A percentile compares a stretch with the other conserved stretches of the same genome.
phyloP scores from a whole-genome alignment of 441 rosid genomes.

The Erodium texanum region DNA sequence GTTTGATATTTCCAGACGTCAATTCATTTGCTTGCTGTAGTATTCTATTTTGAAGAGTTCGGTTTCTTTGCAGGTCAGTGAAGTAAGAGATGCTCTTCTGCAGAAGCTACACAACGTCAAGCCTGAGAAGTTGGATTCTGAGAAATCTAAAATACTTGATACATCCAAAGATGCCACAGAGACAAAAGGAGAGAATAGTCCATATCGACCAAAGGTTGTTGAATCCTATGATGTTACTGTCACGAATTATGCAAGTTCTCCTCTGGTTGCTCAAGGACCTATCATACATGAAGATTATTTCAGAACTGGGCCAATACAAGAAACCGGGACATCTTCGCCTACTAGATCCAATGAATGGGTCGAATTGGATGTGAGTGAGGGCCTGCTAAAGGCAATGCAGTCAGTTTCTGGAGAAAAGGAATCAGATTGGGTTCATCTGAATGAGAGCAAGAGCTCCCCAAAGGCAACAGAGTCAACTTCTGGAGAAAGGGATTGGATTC shows the following conservation, averaged over 20 bases:
- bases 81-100: conserved; percentile 44
- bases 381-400: conserved; percentile 25
- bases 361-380: conserved; percentile 29
- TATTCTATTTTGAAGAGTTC: not conserved
- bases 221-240: not conserved
- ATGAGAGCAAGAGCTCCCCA: too few species aligned
- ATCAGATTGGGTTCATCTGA: not conserved
- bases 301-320: conserved; percentile 20
- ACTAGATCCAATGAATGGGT: conserved; percentile 58
- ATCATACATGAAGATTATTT: conserved; percentile 31
- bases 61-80: conserved; percentile 35
- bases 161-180: conserved; percentile 19
- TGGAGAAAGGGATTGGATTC: not conserved
- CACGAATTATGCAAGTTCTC: conserved; percentile 21
- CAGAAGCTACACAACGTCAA: conserved; percentile 34
- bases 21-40: not conserved
- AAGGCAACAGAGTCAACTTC: too few species aligned
- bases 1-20: not conserved
- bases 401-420: conserved; percentile 31
- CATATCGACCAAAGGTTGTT: conserved; percentile 20
- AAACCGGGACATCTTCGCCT: conserved; percentile 26
- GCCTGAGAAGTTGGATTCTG: conserved; percentile 13
- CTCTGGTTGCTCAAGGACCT: conserved; percentile 19
- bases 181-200: conserved; percentile 15
- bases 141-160: conserved; percentile 1